Conservation (phyloP, 106 monocot genomes). For the Dendrobium officinale region DNA sequence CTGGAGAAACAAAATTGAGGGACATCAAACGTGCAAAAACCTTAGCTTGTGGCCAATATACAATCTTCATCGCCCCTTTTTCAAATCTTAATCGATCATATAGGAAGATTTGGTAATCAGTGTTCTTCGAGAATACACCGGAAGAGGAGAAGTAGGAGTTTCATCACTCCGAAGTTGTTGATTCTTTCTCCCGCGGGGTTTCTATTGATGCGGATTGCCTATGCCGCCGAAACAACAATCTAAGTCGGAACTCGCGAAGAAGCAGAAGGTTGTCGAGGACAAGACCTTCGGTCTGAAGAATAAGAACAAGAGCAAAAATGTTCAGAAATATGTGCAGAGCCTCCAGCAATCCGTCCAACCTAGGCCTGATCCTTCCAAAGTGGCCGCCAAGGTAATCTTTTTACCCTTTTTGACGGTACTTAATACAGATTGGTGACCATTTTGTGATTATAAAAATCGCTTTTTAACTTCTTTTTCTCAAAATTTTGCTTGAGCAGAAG, state of each 20-base stretch:
- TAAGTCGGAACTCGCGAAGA: slow-evolving; percentile 88
- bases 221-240: slow-evolving; percentile 36
- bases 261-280: slow-evolving; percentile 97
- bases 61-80: not conserved
- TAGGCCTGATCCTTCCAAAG: slow-evolving; percentile 75
- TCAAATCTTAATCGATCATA: not conserved
- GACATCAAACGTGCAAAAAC: not conserved
- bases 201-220: slow-evolving; percentile 6
- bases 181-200: not conserved
- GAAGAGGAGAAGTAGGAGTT: not conserved
- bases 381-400: slow-evolving; percentile 57
- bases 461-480: not conserved
- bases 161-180: not conserved
- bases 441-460: not conserved
- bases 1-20: not conserved
- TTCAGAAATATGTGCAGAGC: slow-evolving; percentile 94
- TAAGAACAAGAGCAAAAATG: slow-evolving; percentile 98
- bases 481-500: slow-evolving; percentile 38
- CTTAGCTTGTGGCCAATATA: not conserved
- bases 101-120: not conserved
- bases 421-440: not conserved
- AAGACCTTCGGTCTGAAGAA: slow-evolving; percentile 99
- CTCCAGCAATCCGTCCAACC: slow-evolving; percentile 74
- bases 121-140: not conserved
- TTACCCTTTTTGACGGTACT: not conserved